These are phyloP conservation scores for Silene coronaria DNA, from an alignment of 179 eudicot species.

Conservation along the genomic window DNA sequence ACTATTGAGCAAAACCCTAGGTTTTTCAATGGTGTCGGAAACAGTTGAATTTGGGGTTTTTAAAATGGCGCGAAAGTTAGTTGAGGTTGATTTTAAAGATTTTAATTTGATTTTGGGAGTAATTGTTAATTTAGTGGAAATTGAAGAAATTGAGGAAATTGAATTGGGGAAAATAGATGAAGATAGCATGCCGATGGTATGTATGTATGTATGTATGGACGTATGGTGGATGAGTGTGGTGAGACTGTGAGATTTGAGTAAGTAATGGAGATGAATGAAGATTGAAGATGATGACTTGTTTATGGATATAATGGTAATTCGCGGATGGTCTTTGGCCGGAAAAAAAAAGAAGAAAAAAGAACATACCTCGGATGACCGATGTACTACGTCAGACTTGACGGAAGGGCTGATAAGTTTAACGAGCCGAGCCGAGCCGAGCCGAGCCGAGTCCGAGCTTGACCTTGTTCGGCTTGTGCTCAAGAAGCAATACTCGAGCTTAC, in stretches of 20 bases:
- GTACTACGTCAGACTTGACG: no score
- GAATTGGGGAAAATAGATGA: conserved; percentile 15
- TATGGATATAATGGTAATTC: background rate
- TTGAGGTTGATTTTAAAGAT: background rate
- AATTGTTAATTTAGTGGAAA: background rate
- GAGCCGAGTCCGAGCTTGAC: no score
- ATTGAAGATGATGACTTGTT: background rate
- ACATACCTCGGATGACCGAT: no score
- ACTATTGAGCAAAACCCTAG: conserved; percentile 48
- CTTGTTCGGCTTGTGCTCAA: no score
- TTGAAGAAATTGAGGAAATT: conserved; percentile 7
- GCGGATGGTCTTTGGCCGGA: no score
- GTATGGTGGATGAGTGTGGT: background rate
- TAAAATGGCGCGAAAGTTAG: conserved; percentile 11
- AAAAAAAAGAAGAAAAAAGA: no score
- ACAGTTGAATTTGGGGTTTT: conserved; percentile 14
- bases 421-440: no score
- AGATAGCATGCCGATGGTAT: background rate
- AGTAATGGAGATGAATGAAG: background rate
- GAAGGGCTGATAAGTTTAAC: no score
- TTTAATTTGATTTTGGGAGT: conserved; percentile 10
- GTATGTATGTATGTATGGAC: no score
- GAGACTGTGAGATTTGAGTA: background rate
- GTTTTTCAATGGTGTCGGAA: conserved; percentile 8
- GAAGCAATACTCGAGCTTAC: no score